These are phyloP conservation scores for Cytospora chrysosperma DNA, from an alignment of 2,329 filamentous ascomycete genomes.

Conservation along the genomic window DNA sequence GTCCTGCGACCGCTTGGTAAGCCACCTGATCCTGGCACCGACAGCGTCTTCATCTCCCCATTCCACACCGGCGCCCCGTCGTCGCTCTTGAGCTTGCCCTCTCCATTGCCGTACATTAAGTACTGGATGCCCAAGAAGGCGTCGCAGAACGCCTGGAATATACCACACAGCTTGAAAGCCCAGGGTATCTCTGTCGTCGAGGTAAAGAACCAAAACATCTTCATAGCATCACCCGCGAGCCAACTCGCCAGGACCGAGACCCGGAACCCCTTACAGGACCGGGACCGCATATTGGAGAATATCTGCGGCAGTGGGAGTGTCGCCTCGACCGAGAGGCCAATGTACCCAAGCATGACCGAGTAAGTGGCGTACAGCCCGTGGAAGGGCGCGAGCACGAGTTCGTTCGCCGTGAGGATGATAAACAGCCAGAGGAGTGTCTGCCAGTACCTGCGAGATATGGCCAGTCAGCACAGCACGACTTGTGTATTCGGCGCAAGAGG, in stretches of 20 bases:
- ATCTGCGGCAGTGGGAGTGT: conserved; percentile 81
- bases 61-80: conserved; percentile 10
- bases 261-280: conserved; percentile 75
- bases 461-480: conserved; percentile 31
- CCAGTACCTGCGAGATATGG: conserved; percentile 62
- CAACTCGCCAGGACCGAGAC: conserved; percentile 74
- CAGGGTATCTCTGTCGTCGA: conserved; percentile 67
- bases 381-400: conserved; percentile 64
- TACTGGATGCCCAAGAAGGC: conserved; percentile 73
- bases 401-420: conserved; percentile 57
- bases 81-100: conserved; percentile 35
- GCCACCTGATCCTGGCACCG: conserved; percentile 20
- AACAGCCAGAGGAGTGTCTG: conserved; percentile 70
- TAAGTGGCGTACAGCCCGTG: conserved; percentile 62
- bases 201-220: conserved; percentile 84
- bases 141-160: conserved; percentile 80
- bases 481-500: neutral
- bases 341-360: conserved; percentile 65
- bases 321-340: conserved; percentile 77
- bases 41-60: conserved; percentile 29
- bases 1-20: conserved; percentile 22
- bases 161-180: conserved; percentile 79
- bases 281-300: conserved; percentile 63
- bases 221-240: conserved; percentile 79
- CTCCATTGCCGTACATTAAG: conserved; percentile 62